Percentiles rank a stretch among this genome's conserved stretches.
Conservation (phyloP, 1,284 basidiomycete species). For the Cutaneotrichosporon arboriforme region DNA sequence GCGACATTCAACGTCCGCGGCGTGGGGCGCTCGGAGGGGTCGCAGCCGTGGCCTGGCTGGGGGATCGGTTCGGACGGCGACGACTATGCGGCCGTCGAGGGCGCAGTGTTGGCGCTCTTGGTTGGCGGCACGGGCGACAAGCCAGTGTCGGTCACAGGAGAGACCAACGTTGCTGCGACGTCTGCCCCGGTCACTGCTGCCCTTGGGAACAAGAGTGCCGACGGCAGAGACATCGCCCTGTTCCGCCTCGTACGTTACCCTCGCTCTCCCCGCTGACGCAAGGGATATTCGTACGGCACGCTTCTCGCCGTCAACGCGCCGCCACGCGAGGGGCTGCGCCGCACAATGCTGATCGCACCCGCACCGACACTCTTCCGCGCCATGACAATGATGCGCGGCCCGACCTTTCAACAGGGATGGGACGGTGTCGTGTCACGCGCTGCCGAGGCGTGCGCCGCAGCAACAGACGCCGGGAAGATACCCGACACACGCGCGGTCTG, state of each 20-base stretch:
- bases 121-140: too few relatives aligned
- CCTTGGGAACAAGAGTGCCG: conserved; percentile 17
- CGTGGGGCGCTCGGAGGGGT: conserved; percentile 30
- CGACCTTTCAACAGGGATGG: conserved; percentile 20
- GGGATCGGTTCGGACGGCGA: conserved; percentile 23
- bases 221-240: conserved; percentile 17
- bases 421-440: neutral
- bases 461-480: conserved; percentile 7
- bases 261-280: conserved; percentile 1
- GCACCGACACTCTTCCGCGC: conserved; percentile 30
- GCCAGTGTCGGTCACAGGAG: too few relatives aligned
- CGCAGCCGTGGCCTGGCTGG: conserved; percentile 22
- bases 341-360: conserved; percentile 36
- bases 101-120: conserved; percentile 15
- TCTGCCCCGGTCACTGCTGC: too few relatives aligned
- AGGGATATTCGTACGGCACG: conserved; percentile 45
- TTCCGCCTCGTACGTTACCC: conserved; percentile 3
- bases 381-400: conserved; percentile 24
- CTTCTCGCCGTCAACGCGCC: conserved; percentile 24
- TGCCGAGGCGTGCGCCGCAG: neutral
- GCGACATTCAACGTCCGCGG: conserved; percentile 40
- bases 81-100: conserved; percentile 36
- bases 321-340: conserved; percentile 12
- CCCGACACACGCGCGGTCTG: conserved; percentile 11
- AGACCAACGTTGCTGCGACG: too few relatives aligned